Evolutionary conservation across 2,329 filamentous ascomycete genomes (phyloP), one percentile per base, ranked within the genome.

Genomic region (Cytospora piceicola): DNA sequence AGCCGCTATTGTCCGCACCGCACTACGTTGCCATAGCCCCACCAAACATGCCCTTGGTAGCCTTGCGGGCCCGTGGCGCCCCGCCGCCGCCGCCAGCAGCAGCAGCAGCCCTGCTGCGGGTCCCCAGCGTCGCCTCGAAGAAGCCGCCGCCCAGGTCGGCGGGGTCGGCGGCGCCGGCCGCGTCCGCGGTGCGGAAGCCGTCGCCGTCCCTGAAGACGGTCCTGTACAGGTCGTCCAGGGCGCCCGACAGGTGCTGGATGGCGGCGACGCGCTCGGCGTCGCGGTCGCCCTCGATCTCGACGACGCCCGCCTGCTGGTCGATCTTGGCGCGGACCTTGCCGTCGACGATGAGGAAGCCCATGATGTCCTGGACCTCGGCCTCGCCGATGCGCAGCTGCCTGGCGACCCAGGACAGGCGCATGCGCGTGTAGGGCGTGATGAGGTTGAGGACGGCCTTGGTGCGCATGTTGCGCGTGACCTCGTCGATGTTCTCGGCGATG

Each of bases 401-500:
- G 32, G 93, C 93, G 71, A 99, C 93, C 83, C 96, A 97, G 24
- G 83, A 82, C 29, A 98, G 82, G 69, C 90, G 92, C 86, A 98
- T 97, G 60, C 93, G 89, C 7, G 92, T 96, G 81, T 98, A 99
- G 0, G 95, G 95, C 5, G 93, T 93, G 69, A 98, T 95, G 29
- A 98, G 83, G 79, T 95, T 97, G 69, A 97, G 81, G 12, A 98
- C 89, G 1, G 94, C 94, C 82, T 97, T 97, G 70, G 94, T 98
- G 63, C 95, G 91, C 90, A 99, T 97, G 77, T 95, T 97, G 53
- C 95, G 91, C 61, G 94, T 99, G 65, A 99, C 94, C 79, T 99
- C 95, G 77, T 98, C 95, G 71, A 99, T 99, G 76, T 99, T 98
- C 79, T 98, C 95, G 32, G 94, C 94, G 72, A 99, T 99, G 80